These are phyloP conservation scores for Nematocida sp. DNA, from an alignment of 371 early-diverging fungal genomes.

Conservation along the genomic window DNA sequence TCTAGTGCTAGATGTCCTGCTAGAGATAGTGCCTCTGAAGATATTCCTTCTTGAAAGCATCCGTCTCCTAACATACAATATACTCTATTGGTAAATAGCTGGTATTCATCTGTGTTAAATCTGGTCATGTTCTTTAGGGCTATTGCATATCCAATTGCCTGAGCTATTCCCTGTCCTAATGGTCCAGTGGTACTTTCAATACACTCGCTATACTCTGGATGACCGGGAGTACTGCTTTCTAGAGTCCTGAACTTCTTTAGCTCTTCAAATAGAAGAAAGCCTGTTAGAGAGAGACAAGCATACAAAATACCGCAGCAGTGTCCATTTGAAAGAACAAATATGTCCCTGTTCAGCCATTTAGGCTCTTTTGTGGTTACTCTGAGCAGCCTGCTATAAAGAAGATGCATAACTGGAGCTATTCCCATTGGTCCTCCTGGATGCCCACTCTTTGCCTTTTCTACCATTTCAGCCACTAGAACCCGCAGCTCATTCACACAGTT, in stretches of 20 bases:
- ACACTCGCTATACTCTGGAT: conserved; percentile 69
- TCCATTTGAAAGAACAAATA: conserved; percentile 95
- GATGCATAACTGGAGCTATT: conserved; percentile 82
- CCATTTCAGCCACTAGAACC: conserved; percentile 80
- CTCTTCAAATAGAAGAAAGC: conserved; percentile 81
- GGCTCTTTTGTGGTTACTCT: conserved; percentile 49
- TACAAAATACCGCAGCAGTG: conserved; percentile 92
- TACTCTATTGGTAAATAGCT: conserved; percentile 74
- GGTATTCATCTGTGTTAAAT: conserved; percentile 76
- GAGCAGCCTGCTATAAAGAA: conserved; percentile 70
- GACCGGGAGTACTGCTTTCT: conserved; percentile 66
- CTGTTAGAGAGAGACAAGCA: conserved; percentile 76
- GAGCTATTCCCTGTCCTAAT: conserved; percentile 89
- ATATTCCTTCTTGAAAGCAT: conserved; percentile 95
- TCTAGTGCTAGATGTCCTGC: conserved; percentile 91
- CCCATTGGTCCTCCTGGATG: conserved; percentile 95
- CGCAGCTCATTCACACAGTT: conserved; percentile 89
- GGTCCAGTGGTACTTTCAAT: conserved; percentile 97
- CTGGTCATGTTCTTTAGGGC: conserved; percentile 68
- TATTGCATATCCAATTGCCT: conserved; percentile 89
- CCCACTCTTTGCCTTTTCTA: conserved; percentile 84
- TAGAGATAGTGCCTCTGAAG: conserved; percentile 85
- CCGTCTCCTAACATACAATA: conserved; percentile 90
- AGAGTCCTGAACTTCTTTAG: conserved; percentile 83
- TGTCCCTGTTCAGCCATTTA: conserved; percentile 76